Percentiles rank a stretch among this genome's conserved stretches.
These are phyloP conservation scores for Thinopyrum elongatum DNA, from an alignment of 176 grass and related monocot species.

Conservation along the genomic window DNA sequence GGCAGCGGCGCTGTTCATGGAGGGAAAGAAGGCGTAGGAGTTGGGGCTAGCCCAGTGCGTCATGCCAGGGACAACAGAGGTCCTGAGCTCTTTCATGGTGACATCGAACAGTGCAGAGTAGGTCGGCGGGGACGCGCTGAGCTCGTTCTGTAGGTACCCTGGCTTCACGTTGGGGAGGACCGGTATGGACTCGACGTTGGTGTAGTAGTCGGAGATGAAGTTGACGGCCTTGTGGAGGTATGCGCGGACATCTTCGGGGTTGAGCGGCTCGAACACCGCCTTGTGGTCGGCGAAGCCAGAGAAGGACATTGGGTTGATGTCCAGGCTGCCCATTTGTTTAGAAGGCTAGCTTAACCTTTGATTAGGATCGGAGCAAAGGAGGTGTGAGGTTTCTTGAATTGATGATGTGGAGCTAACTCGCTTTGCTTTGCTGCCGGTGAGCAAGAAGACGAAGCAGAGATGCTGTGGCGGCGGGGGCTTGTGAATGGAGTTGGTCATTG, in stretches of 20 bases:
- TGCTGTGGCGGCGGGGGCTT: too few species aligned
- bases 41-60: slow-evolving; percentile 13
- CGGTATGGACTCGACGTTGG: background rate
- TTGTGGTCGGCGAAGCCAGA: background rate
- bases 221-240: slow-evolving; percentile 2
- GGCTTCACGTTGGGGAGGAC: background rate
- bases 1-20: background rate
- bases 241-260: background rate
- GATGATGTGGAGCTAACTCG: too few species aligned
- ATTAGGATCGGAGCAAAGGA: background rate
- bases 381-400: background rate
- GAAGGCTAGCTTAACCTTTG: too few species aligned
- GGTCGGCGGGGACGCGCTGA: background rate
- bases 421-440: too few species aligned
- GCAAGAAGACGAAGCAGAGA: too few species aligned
- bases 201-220: slow-evolving; percentile 9
- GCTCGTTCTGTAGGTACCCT: background rate
- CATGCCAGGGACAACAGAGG: background rate
- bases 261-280: background rate
- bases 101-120: background rate
- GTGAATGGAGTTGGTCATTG: too few species aligned
- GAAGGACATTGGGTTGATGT: background rate
- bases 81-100: background rate
- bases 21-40: slow-evolving; percentile 2
- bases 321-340: background rate